Conservation (phyloP, 306 rosid genomes). For the Fragaria iinumae region DNA sequence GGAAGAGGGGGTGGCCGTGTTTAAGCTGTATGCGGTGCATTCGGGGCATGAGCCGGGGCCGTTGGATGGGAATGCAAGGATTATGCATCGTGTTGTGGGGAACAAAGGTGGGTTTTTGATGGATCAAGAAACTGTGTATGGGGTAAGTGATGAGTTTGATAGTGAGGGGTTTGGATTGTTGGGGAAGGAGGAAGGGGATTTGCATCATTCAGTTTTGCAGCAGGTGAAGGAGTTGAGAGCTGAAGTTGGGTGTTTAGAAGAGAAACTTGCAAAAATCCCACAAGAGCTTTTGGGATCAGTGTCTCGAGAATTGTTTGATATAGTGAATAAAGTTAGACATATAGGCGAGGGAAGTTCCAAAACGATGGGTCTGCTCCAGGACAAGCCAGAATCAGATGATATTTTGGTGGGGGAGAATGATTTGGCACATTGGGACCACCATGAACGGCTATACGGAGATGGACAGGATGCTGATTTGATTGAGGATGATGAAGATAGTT, state of each 20-base stretch:
- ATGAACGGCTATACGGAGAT: conserved; percentile 71
- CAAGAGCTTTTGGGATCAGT: conserved; percentile 67
- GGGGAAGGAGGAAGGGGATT: conserved; percentile 85
- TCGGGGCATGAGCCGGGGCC: conserved; percentile 99
- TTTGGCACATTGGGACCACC: conserved; percentile 96
- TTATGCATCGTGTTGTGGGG: conserved; percentile 95
- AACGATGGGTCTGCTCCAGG: conserved; percentile 59
- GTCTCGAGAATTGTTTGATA: conserved; percentile 69
- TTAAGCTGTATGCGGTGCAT: conserved; percentile 93
- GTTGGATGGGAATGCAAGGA: conserved; percentile 94
- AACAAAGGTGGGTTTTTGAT: conserved; percentile 75
- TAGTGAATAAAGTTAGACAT: conserved; percentile 71
- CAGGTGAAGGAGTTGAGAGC: conserved; percentile 84
- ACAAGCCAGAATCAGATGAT: conserved; percentile 67
- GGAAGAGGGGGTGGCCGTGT: conserved; percentile 89
- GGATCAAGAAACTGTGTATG: conserved; percentile 87
- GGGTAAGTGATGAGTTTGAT: conserved; percentile 92
- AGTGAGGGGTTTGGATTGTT: conserved; percentile 71
- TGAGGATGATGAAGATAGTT: conserved; percentile 93
- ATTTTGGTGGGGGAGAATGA: conserved; percentile 89
- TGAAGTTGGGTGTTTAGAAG: conserved; percentile 79
- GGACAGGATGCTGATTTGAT: conserved; percentile 87
- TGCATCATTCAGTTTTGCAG: conserved; percentile 75
- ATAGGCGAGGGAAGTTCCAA: conserved; percentile 60
- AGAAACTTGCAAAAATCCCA: conserved; percentile 61